Evolutionary conservation across 1,284 basidiomycete genomes (phyloP).

Genomic region (Microbotryum saponariae): DNA sequence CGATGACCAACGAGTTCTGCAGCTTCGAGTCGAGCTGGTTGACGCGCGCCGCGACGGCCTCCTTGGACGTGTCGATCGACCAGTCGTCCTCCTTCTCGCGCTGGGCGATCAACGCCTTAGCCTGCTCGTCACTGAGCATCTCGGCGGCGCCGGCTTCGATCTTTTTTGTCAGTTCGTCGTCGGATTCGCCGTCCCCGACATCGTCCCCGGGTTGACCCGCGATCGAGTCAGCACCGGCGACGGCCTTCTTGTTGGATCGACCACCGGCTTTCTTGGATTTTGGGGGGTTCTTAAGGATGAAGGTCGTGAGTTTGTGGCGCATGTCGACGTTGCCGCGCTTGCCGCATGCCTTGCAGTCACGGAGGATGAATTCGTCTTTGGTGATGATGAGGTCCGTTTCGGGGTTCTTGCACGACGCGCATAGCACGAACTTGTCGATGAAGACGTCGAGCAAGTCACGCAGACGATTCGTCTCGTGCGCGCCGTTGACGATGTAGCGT

Average conservation of each 20-base stretch:
- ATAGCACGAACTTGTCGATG: slow-evolving; percentile 94
- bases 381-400: slow-evolving; percentile 94
- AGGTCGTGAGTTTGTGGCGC: slow-evolving; percentile 93
- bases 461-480: slow-evolving; percentile 83
- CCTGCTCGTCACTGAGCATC: slow-evolving; percentile 39
- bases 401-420: slow-evolving; percentile 96
- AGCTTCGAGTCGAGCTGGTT: slow-evolving; percentile 65
- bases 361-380: slow-evolving; percentile 79
- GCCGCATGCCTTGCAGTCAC: slow-evolving; percentile 98
- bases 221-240: slow-evolving; percentile 34
- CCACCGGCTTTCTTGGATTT: slow-evolving; percentile 59
- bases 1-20: slow-evolving; percentile 48
- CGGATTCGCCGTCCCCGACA: slow-evolving; percentile 39
- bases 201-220: slow-evolving; percentile 25
- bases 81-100: slow-evolving; percentile 53
- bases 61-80: slow-evolving; percentile 85
- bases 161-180: slow-evolving; percentile 47
- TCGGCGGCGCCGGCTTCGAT: slow-evolving; percentile 48
- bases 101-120: slow-evolving; percentile 38
- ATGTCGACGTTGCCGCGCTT: slow-evolving; percentile 87
- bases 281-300: slow-evolving; percentile 94
- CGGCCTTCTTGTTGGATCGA: slow-evolving; percentile 48
- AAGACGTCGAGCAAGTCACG: slow-evolving; percentile 93
- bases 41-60: slow-evolving; percentile 79
- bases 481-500: slow-evolving; percentile 97